Conservation (phyloP, 1,139 yeast genomes). For the Magnusiomyces fungicola region DNA sequence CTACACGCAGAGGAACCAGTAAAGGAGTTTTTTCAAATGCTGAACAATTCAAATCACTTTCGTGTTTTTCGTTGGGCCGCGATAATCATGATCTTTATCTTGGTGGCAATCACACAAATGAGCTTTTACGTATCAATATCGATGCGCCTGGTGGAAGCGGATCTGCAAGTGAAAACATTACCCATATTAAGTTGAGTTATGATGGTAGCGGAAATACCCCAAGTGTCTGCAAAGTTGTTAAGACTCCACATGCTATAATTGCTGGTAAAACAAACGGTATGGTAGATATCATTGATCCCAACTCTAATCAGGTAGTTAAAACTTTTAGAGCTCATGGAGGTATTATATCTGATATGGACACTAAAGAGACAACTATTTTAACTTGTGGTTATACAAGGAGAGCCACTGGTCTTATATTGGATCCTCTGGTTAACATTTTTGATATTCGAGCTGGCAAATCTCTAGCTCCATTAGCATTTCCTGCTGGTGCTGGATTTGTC, state of each 20-base stretch:
- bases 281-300: conserved; percentile 72
- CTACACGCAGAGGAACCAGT: conserved; percentile 32
- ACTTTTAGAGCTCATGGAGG: conserved; percentile 70
- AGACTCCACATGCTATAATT: conserved; percentile 40
- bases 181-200: conserved; percentile 25
- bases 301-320: conserved; percentile 46
- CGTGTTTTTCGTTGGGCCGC: conserved; percentile 30
- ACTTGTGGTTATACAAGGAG: conserved; percentile 77
- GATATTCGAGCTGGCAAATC: conserved; percentile 72
- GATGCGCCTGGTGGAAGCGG: conserved; percentile 32
- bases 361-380: conserved; percentile 66
- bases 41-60: conserved; percentile 23
- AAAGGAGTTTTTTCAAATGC: conserved; percentile 27
- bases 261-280: conserved; percentile 64
- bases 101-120: conserved; percentile 39
- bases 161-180: conserved; percentile 32
- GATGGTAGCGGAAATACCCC: background rate
- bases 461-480: conserved; percentile 75
- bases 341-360: conserved; percentile 67
- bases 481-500: conserved; percentile 83
- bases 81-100: conserved; percentile 39
- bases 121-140: conserved; percentile 54
- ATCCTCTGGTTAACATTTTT: conserved; percentile 76
- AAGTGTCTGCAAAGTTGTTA: conserved; percentile 36
- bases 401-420: conserved; percentile 47